A percentile compares a stretch with the other conserved stretches of the same genome.
These are phyloP conservation scores for Kwoniella sp. DNA, from an alignment of 768 basidiomycete genomes.

Conservation along the genomic window DNA sequence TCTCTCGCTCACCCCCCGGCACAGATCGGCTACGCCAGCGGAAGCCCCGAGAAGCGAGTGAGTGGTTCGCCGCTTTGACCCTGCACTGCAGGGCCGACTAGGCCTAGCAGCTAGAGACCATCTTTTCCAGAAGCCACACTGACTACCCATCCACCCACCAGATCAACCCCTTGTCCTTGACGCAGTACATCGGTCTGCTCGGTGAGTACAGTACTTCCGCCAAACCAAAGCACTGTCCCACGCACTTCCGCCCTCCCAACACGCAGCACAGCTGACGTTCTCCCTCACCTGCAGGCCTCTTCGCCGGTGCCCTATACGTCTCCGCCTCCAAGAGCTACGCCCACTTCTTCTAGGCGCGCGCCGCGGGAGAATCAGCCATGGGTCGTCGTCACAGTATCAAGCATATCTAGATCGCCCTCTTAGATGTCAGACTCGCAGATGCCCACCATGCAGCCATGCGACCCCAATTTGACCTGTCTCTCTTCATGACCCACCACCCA, in stretches of 20 bases:
- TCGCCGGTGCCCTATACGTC: slow-evolving; percentile 8
- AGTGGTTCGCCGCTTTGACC: neutral
- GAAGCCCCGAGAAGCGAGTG: slow-evolving; percentile 12
- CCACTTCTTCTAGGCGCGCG: slow-evolving; percentile 4
- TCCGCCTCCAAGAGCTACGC: slow-evolving; percentile 10
- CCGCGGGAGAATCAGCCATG: neutral
- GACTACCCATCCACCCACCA: neutral
- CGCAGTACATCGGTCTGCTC: slow-evolving; percentile 13
- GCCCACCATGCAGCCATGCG: too few relatives aligned
- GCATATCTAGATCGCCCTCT: neutral
- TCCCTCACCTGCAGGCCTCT: slow-evolving; percentile 4
- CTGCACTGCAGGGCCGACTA: neutral
- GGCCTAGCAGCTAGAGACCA: too few relatives aligned
- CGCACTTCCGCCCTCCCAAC: neutral
- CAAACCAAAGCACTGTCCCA: too few relatives aligned
- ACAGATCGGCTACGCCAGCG: slow-evolving; percentile 11
- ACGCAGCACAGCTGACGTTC: neutral
- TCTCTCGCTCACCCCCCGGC: too few relatives aligned
- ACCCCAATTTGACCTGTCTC: too few relatives aligned
- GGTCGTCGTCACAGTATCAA: too few relatives aligned
- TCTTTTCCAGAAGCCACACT: neutral
- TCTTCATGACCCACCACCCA: too few relatives aligned
- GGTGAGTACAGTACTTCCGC: slow-evolving; percentile 8
- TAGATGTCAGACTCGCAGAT: too few relatives aligned
- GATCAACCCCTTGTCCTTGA: slow-evolving; percentile 1